These are phyloP conservation scores for Avena eriantha DNA, from an alignment of 176 grass and related monocot genomes.

Conservation along the genomic window DNA sequence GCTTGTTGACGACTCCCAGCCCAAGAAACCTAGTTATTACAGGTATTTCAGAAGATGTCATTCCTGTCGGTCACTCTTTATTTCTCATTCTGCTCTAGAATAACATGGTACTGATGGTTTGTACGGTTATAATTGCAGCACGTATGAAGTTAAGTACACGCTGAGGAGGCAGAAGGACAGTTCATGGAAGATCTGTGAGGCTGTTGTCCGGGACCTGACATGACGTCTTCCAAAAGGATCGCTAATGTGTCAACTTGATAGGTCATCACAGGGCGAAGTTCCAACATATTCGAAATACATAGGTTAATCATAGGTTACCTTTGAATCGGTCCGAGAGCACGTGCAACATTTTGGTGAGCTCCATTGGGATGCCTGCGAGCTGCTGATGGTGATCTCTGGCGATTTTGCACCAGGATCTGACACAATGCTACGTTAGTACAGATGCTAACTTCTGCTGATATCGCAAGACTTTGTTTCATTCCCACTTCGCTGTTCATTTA, in stretches of 20 bases:
- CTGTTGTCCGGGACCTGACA: slow-evolving; percentile 53
- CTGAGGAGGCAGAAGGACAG: slow-evolving; percentile 76
- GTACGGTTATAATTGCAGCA: slow-evolving; percentile 54
- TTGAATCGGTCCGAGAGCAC: not conserved
- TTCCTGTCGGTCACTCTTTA: slow-evolving; percentile 17
- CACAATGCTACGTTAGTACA: slow-evolving; percentile 47
- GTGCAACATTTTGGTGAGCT: slow-evolving; percentile 6
- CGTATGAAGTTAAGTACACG: slow-evolving; percentile 76
- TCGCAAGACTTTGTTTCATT: slow-evolving; percentile 27
- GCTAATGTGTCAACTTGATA: not conserved
- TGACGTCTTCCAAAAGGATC: slow-evolving; percentile 41
- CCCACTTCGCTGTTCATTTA: not conserved
- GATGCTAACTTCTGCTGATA: slow-evolving; percentile 49
- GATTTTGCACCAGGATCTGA: slow-evolving; percentile 25
- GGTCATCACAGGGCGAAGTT: not conserved
- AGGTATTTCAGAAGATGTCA: slow-evolving; percentile 56
- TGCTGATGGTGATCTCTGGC: not conserved
- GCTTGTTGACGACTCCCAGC: slow-evolving; percentile 76
- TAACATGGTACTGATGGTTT: slow-evolving; percentile 5
- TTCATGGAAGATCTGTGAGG: slow-evolving; percentile 84
- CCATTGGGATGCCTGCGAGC: not conserved
- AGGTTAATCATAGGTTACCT: slow-evolving; percentile 22
- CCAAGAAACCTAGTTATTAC: slow-evolving; percentile 87
- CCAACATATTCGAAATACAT: not conserved
- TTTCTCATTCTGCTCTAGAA: not conserved